Evolutionary conservation across 2,329 filamentous ascomycete species (phyloP), one percentile per base, ranked within the genome.

Genomic region (Lasiodiplodia hormozganensis): DNA sequence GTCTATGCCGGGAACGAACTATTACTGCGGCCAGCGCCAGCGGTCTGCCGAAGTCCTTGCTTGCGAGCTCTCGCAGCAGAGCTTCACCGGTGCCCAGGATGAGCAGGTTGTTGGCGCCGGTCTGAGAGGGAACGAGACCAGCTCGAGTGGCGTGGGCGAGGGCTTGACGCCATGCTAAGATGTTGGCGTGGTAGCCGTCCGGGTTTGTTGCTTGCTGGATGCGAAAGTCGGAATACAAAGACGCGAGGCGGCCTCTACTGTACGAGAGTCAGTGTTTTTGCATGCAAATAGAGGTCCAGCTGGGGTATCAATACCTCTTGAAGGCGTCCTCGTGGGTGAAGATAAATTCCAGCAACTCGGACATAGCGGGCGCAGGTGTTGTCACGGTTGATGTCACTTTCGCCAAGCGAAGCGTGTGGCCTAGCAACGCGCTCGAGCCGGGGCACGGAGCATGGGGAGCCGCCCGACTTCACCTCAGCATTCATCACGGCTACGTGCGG

Each of bases 161-260:
- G 2, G 89, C 93, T 49, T 87, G 86, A 69, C 90, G 88, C 94
- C 94, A 97, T 65, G 93, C 92, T 7, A 86, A 82, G 52, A 93
- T 84, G 77, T 97, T 97, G 53, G 93, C 92, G 23, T 85, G 82
- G 82, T 93, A 97, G 74, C 93, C 93, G 78, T 96, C 93, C 1
- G 93, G 92, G 76, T 97, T 97, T 25, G 92, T 88, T 49, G 86
- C 88, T 74, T 86, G 86, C 73, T 95, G 93, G 5, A 88, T 81
- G 47, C 88, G 85, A 76, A 97, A 97, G 78, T 97, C 94, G 58
- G 93, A 94, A 82, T 96, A 97, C 56, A 97, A 88, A 5, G 93
- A 94, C 14, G 92, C 90, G 14, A 97, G 85, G 62, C 94, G 92
- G 71, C 90, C 87, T 82, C 90, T 93, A 72, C 78, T 79, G 71